A percentile compares a stretch with the other conserved stretches of the same genome.
Evolutionary conservation across 768 basidiomycete genomes (phyloP).

Genomic region (Psilocybe azurescens): DNA sequence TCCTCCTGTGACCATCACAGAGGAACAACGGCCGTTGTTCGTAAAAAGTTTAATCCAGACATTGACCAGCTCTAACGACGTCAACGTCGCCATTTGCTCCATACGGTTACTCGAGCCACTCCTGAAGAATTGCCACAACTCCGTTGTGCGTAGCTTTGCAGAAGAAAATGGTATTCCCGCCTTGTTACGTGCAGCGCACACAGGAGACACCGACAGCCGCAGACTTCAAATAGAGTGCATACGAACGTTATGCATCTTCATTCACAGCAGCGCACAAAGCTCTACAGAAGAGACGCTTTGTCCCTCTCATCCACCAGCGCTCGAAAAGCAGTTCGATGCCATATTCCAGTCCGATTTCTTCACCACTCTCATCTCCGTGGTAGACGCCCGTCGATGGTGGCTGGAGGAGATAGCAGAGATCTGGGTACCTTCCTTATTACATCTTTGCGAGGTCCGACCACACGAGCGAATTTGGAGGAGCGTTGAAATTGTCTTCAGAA

Average conservation of each 20-base stretch:
- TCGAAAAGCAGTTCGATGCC: slow-evolving; percentile 26
- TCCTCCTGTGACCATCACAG: slow-evolving; percentile 31
- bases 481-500: slow-evolving; percentile 34
- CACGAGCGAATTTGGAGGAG: slow-evolving; percentile 36
- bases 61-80: slow-evolving; percentile 33
- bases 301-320: slow-evolving; percentile 16
- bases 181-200: slow-evolving; percentile 37
- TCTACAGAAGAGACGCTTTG: slow-evolving; percentile 11
- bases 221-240: slow-evolving; percentile 45
- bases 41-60: slow-evolving; percentile 35
- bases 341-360: slow-evolving; percentile 46
- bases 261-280: slow-evolving; percentile 32
- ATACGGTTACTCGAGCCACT: slow-evolving; percentile 40
- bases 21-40: slow-evolving; percentile 32
- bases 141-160: slow-evolving; percentile 35
- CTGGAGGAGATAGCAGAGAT: slow-evolving; percentile 39
- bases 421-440: slow-evolving; percentile 42
- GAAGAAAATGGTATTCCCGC: slow-evolving; percentile 38
- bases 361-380: slow-evolving; percentile 34
- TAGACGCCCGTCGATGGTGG: slow-evolving; percentile 42
- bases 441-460: slow-evolving; percentile 37
- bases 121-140: slow-evolving; percentile 29
- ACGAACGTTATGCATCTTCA: slow-evolving; percentile 40
- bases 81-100: slow-evolving; percentile 37
- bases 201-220: slow-evolving; percentile 39